These are phyloP conservation scores for Datura wrightii DNA, from an alignment of 257 asterid species.

Conservation along the genomic window DNA sequence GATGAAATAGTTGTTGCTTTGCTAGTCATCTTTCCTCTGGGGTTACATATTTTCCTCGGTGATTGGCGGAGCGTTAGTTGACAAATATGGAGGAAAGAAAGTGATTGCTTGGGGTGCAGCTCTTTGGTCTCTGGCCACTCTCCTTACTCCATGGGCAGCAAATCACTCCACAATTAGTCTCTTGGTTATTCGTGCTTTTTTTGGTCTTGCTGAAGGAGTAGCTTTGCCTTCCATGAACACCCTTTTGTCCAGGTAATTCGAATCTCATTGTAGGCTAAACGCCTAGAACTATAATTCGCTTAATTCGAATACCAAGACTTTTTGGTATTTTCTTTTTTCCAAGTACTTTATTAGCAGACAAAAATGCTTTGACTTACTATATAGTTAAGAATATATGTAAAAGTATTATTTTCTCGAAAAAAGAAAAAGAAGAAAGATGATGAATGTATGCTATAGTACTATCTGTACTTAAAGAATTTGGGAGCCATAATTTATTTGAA, in stretches of 20 bases:
- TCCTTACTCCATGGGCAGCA: slow-evolving; percentile 96
- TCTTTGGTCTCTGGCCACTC: slow-evolving; percentile 92
- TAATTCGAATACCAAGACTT: background rate
- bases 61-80: slow-evolving; percentile 94
- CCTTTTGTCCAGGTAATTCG: slow-evolving; percentile 75
- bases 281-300: background rate
- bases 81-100: slow-evolving; percentile 81
- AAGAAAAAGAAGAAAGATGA: background rate
- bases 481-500: background rate
- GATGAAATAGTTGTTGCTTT: slow-evolving; percentile 32
- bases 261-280: background rate
- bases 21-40: slow-evolving; percentile 96
- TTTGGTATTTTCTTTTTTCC: background rate
- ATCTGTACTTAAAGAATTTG: background rate
- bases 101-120: slow-evolving; percentile 96
- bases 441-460: background rate
- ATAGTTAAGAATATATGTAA: background rate
- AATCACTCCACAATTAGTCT: slow-evolving; percentile 85
- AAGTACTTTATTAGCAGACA: background rate
- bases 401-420: background rate
- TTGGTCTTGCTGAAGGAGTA: slow-evolving; percentile 96
- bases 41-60: slow-evolving; percentile 93
- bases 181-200: slow-evolving; percentile 84
- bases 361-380: background rate
- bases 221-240: slow-evolving; percentile 95